phyloP scores from a whole-genome alignment of 768 basidiomycete species.

The Cantharellus cinnabarinus region DNA sequence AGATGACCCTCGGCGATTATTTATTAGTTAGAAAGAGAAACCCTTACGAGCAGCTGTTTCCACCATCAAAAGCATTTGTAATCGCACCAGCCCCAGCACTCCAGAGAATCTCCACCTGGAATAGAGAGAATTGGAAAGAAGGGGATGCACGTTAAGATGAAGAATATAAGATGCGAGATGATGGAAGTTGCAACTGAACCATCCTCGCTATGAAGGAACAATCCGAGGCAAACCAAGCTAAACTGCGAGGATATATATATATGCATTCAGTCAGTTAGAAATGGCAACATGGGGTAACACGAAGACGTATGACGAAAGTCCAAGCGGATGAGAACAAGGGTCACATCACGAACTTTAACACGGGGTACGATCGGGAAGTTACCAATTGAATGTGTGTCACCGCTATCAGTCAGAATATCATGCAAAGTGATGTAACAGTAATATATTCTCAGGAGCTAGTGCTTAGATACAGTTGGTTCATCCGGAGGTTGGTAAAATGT shows the following conservation, averaged over 20 bases:
- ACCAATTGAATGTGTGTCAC: no score
- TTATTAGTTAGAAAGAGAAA: not conserved
- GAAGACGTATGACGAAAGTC: constrained; percentile 34
- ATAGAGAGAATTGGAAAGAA: no score
- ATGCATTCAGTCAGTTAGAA: not conserved
- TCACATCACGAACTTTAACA: constrained; percentile 33
- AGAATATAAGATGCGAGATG: constrained; percentile 37
- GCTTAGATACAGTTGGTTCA: no score
- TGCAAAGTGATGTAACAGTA: no score
- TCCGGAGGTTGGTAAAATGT: no score
- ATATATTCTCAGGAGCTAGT: no score
- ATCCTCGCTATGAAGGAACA: constrained; percentile 31
- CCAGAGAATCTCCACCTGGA: constrained; percentile 79
- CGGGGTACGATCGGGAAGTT: no score
- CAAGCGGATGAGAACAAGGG: constrained; percentile 53
- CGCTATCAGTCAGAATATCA: no score
- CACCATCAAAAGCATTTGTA: constrained; percentile 44
- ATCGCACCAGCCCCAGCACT: constrained; percentile 50
- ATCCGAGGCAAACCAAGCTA: constrained; percentile 23
- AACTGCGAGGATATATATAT: no score
- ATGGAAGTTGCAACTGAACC: constrained; percentile 38
- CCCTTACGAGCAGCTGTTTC: constrained; percentile 44
- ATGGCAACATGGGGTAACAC: not conserved
- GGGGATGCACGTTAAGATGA: constrained; percentile 45
- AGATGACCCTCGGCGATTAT: no score